Base-by-base conservation (phyloP, 345 rosid species). In the Combretum micranthum region DNA sequence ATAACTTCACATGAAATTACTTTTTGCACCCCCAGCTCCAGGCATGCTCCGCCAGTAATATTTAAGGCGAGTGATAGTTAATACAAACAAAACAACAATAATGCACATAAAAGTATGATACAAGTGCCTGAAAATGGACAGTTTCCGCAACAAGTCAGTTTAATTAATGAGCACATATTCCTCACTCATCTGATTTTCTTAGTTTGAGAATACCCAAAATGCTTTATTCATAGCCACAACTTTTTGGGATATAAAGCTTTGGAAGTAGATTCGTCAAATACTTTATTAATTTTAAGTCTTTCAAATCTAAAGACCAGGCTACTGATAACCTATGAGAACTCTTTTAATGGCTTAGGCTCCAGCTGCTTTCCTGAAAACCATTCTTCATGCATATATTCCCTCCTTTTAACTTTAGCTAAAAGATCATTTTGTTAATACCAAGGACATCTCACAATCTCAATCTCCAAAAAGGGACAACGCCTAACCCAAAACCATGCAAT, bases 311-410 rank as follows among this genome's bases (percentile, higher is more conserved):
- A 73, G 39, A 32, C 39, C 6, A 32, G 48, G 62, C 64, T 62
- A 59, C 42, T 72, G 62, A 69, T 15, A 60, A 53, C 75, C 68
- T 65, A 47, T 62, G 54, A 68, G 58, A 70, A 66, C 76, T 62
- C 78, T 58, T 62, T 71, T 32, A 32, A 32, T 32, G 39, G 39
- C 39, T 4, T 32, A 32, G 9, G 4, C 72, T 46, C 48, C 60
- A 62, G 74, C 13, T 72, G 76, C 69, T 72, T 70, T 75, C 72
- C 67, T 23, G 66, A 61, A 51, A 65, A 63, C 69, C 50, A 71
- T 59, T 66, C 60, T 71, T 58, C 20, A 58, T 63, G 84, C 80
- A 83, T 75, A 76, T 81, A 78, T 76, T 84, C 84, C 74, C 77
- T 25, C 66, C 58, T 64, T 61, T 67, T 64, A 56, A 58, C 77